Conservation (phyloP, 129 eudicot genomes). For the Ambrosia artemisiifolia region DNA sequence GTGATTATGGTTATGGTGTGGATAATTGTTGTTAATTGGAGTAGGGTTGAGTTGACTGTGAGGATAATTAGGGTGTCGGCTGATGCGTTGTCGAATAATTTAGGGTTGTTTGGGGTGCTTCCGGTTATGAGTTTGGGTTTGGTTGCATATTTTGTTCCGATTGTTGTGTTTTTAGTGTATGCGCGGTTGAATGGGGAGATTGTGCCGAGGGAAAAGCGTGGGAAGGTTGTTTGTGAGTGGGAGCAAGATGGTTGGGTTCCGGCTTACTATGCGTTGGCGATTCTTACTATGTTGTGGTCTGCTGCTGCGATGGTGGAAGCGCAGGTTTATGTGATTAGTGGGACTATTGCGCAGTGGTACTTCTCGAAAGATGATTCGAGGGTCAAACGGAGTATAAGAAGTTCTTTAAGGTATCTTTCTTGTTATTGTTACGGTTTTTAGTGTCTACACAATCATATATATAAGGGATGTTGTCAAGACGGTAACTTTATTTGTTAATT, state of each 20-base stretch:
- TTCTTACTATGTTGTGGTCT: conserved; percentile 93
- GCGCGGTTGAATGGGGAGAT: conserved; percentile 70
- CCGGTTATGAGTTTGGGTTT: conserved; percentile 61
- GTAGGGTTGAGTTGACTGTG: conserved; percentile 79
- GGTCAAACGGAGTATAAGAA: conserved; percentile 55
- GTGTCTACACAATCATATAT: neutral
- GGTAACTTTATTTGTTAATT: conserved; percentile 16
- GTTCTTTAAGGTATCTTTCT: conserved; percentile 56
- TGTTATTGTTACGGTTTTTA: neutral
- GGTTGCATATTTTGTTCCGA: conserved; percentile 60
- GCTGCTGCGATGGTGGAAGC: conserved; percentile 87
- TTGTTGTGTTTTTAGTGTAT: conserved; percentile 76
- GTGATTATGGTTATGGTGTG: conserved; percentile 77
- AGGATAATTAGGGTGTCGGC: conserved; percentile 79
- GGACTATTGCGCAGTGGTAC: conserved; percentile 96
- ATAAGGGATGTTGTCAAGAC: conserved; percentile 5
- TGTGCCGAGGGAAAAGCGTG: conserved; percentile 53
- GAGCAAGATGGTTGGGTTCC: conserved; percentile 94
- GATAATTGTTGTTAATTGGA: conserved; percentile 82
- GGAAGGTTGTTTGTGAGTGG: conserved; percentile 69
- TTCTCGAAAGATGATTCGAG: conserved; percentile 66
- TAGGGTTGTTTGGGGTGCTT: conserved; percentile 76
- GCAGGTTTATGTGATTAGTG: conserved; percentile 81
- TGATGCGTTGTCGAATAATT: conserved; percentile 61
- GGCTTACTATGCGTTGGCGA: conserved; percentile 76